phyloP scores from a whole-genome alignment of 495 filamentous ascomycete genomes.

The Aspergillus sclerotiicarbonarius region DNA sequence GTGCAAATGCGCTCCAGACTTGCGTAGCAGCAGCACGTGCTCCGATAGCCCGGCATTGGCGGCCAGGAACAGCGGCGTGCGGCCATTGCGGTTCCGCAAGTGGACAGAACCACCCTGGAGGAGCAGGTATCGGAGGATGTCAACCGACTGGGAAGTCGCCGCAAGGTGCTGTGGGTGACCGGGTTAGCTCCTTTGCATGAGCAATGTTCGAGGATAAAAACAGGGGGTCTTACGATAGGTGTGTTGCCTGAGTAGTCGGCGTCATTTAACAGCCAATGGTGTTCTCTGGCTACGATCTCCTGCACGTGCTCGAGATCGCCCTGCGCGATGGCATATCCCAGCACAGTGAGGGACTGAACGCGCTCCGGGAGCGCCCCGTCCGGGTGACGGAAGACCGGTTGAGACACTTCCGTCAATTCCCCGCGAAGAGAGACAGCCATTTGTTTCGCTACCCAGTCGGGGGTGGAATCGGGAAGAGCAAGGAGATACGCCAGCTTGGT shows the following conservation, averaged over 20 bases:
- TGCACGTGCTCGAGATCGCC: constrained; percentile 64
- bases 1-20: constrained; percentile 71
- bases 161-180: constrained; percentile 58
- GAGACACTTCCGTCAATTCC: constrained; percentile 76
- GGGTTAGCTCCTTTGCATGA: not conserved
- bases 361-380: constrained; percentile 49
- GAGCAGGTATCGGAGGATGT: constrained; percentile 71
- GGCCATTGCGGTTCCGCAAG: constrained; percentile 72
- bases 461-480: constrained; percentile 59
- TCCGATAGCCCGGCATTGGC: constrained; percentile 59
- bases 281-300: constrained; percentile 64
- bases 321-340: constrained; percentile 78
- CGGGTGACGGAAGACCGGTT: constrained; percentile 69
- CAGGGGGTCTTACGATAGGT: constrained; percentile 56
- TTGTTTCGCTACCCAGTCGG: constrained; percentile 59
- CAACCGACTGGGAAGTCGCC: constrained; percentile 54
- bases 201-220: not conserved
- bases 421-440: constrained; percentile 81
- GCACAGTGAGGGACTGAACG: constrained; percentile 59
- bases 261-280: constrained; percentile 67
- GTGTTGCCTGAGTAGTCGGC: constrained; percentile 90
- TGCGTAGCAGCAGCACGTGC: constrained; percentile 62
- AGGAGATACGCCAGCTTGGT: constrained; percentile 92
- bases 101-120: constrained; percentile 82
- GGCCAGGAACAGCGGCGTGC: constrained; percentile 80